These are phyloP conservation scores for Dalbergia cultrata DNA, from an alignment of 306 rosid species.

Conservation along the genomic window DNA sequence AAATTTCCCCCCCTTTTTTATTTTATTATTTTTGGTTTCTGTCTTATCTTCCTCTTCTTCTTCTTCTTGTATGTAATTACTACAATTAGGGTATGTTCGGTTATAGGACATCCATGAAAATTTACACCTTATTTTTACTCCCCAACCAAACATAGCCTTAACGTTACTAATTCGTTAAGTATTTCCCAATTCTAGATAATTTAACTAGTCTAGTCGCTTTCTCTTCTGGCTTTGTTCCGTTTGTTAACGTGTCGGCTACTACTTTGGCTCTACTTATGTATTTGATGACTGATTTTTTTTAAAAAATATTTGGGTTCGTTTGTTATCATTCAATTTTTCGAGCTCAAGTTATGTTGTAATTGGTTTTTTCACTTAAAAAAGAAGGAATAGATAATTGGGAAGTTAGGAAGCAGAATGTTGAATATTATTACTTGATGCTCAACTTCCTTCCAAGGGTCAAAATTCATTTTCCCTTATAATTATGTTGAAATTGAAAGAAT, in stretches of 20 bases:
- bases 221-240: background rate
- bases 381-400: slow-evolving; percentile 11
- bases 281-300: background rate
- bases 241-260: background rate
- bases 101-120: too few species aligned
- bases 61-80: background rate
- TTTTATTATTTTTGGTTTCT: background rate
- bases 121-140: too few species aligned
- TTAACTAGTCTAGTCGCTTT: background rate
- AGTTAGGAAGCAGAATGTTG: slow-evolving; percentile 28
- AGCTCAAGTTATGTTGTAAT: background rate
- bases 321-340: background rate
- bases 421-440: slow-evolving; percentile 1
- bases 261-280: background rate
- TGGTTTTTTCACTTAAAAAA: slow-evolving; percentile 3
- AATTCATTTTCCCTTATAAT: background rate
- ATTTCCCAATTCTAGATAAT: background rate
- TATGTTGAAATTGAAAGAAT: slow-evolving; percentile 19
- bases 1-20: background rate
- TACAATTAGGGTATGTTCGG: background rate
- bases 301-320: background rate
- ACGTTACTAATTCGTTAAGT: slow-evolving; percentile 29
- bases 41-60: background rate
- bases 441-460: background rate
- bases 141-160: too few species aligned